phyloP scores from a whole-genome alignment of 305 asterid species.

The Rubia peregrina region DNA sequence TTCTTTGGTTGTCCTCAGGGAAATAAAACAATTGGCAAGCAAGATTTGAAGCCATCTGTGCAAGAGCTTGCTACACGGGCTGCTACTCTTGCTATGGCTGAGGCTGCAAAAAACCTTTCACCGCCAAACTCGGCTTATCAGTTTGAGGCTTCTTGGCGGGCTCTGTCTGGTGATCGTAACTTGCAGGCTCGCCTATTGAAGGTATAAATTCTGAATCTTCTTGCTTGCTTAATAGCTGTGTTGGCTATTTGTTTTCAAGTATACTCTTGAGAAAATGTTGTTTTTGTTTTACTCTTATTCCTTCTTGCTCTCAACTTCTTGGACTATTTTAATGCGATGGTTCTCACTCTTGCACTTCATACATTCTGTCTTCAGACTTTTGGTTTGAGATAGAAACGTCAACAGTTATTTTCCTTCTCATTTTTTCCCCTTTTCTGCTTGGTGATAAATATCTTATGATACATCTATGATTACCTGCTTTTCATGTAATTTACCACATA shows the following conservation, averaged over 20 bases:
- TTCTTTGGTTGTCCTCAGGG: conserved; percentile 29
- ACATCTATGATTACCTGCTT: neutral
- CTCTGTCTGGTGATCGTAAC: conserved; percentile 62
- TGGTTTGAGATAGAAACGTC: neutral
- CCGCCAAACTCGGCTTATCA: conserved; percentile 86
- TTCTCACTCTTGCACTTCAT: no score
- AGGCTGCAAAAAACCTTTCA: conserved; percentile 77
- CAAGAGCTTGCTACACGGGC: conserved; percentile 86
- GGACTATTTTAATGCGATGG: neutral
- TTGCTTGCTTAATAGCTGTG: conserved; percentile 7
- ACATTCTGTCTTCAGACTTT: neutral
- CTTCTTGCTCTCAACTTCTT: neutral
- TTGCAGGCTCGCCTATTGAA: conserved; percentile 71
- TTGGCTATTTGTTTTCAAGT: neutral
- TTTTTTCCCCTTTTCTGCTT: neutral
- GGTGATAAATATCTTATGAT: neutral
- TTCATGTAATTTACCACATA: neutral
- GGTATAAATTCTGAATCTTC: conserved; percentile 33
- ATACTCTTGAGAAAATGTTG: neutral
- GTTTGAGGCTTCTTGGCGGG: conserved; percentile 91
- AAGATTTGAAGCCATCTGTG: conserved; percentile 55
- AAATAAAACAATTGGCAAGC: conserved; percentile 34
- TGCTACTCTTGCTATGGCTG: conserved; percentile 62
- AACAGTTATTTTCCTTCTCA: neutral
- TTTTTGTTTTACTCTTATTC: neutral